Percentiles rank a stretch among this genome's conserved stretches.
phyloP scores from a whole-genome alignment of 1,284 basidiomycete species.

The Austroboletus novae-zelandiae region DNA sequence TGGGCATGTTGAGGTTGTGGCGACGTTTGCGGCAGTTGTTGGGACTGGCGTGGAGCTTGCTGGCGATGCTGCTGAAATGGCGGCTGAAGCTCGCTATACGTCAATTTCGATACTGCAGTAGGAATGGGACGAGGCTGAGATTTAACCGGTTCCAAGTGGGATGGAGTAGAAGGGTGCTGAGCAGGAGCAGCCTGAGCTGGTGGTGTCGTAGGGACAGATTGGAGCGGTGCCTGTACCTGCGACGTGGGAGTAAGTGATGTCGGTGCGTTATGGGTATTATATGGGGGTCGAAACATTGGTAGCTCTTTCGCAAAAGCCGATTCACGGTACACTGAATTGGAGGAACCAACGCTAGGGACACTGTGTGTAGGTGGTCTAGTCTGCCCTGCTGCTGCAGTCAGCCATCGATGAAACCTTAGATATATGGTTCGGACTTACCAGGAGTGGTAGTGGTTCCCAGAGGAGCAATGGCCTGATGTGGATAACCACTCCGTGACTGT shows the following conservation, averaged over 20 bases:
- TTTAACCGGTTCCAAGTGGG: not conserved
- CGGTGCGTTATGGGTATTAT: constrained; percentile 2
- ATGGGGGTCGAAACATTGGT: not conserved
- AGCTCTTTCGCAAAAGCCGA: not conserved
- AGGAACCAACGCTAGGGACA: not conserved
- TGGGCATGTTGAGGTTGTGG: not conserved
- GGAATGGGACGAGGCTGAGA: not conserved
- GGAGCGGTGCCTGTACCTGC: constrained; percentile 10
- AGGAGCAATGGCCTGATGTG: constrained; percentile 1
- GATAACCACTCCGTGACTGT: constrained; percentile 12
- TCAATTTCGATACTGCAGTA: not conserved
- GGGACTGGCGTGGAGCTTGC: constrained; percentile 1
- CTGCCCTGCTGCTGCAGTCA: not conserved
- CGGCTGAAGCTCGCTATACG: not conserved
- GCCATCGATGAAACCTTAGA: not conserved
- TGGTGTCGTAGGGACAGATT: not conserved
- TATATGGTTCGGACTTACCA: constrained; percentile 14
- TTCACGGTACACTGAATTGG: not conserved
- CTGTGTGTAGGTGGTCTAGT: not conserved
- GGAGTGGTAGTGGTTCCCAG: not conserved
- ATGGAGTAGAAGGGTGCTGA: not conserved
- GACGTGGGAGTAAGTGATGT: not conserved
- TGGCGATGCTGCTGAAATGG: not conserved
- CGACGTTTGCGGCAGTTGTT: not conserved
- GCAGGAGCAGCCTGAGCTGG: not conserved